These are phyloP conservation scores for Chenopodium formosanum DNA, from an alignment of 148 eudicot species.

Conservation along the genomic window DNA sequence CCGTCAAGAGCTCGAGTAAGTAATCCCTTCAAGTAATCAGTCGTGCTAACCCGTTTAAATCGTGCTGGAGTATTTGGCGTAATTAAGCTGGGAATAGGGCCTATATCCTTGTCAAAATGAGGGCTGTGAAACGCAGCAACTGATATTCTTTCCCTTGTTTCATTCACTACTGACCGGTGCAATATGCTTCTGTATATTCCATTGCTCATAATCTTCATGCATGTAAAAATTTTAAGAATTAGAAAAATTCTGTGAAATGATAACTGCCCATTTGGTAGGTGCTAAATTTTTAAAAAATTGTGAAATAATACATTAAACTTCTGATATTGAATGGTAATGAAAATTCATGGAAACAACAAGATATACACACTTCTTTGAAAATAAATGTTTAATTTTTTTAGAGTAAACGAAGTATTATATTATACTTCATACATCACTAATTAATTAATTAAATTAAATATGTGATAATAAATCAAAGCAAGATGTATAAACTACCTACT, in stretches of 20 bases:
- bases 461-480: no score
- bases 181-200: slow-evolving; percentile 38
- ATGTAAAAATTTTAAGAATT: background rate
- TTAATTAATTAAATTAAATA: no score
- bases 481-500: no score
- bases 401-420: no score
- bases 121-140: slow-evolving; percentile 36
- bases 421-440: no score
- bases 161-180: slow-evolving; percentile 34
- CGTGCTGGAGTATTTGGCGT: slow-evolving; percentile 19
- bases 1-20: slow-evolving; percentile 22
- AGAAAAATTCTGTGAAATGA: background rate
- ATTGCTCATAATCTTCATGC: slow-evolving; percentile 32
- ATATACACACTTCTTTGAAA: no score
- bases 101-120: slow-evolving; percentile 4
- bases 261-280: no score
- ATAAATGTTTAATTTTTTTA: no score
- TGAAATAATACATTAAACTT: no score
- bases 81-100: slow-evolving; percentile 27
- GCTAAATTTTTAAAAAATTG: no score
- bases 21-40: slow-evolving; percentile 19
- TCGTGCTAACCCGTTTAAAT: slow-evolving; percentile 9
- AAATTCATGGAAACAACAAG: no score
- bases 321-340: no score
- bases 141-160: slow-evolving; percentile 32